phyloP scores from a whole-genome alignment of 768 basidiomycete species.

The Psilocybe azurescens region DNA sequence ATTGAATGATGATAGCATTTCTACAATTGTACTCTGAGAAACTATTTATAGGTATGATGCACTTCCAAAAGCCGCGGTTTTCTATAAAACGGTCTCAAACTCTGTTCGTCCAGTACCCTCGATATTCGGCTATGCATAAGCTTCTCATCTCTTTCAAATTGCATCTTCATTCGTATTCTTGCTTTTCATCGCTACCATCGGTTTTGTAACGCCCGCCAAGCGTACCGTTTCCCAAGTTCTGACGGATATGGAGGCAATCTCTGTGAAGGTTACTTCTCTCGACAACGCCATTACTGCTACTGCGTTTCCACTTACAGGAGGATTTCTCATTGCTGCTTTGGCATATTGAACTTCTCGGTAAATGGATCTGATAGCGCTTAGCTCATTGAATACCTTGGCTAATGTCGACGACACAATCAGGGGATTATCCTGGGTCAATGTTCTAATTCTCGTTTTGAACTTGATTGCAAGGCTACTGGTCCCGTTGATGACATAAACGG shows the following conservation, averaged over 20 bases:
- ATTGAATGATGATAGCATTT: background rate
- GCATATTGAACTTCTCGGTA: slow-evolving; percentile 13
- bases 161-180: background rate
- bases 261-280: slow-evolving; percentile 28
- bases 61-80: background rate
- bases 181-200: background rate
- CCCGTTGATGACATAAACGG: slow-evolving; percentile 32
- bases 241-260: slow-evolving; percentile 29
- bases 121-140: background rate
- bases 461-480: slow-evolving; percentile 18
- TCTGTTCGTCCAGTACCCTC: background rate
- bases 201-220: background rate
- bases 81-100: background rate
- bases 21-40: too few relatives aligned
- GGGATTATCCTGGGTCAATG: too few relatives aligned
- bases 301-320: slow-evolving; percentile 32
- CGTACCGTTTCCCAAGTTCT: slow-evolving; percentile 28
- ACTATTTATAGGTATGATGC: too few relatives aligned
- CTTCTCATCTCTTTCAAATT: background rate
- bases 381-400: background rate
- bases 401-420: too few relatives aligned
- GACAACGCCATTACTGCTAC: slow-evolving; percentile 29
- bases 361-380: background rate
- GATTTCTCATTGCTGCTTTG: slow-evolving; percentile 27
- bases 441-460: too few relatives aligned